Conservation (phyloP, 257 asterid species). For the Nicotiana tomentosiformis region DNA sequence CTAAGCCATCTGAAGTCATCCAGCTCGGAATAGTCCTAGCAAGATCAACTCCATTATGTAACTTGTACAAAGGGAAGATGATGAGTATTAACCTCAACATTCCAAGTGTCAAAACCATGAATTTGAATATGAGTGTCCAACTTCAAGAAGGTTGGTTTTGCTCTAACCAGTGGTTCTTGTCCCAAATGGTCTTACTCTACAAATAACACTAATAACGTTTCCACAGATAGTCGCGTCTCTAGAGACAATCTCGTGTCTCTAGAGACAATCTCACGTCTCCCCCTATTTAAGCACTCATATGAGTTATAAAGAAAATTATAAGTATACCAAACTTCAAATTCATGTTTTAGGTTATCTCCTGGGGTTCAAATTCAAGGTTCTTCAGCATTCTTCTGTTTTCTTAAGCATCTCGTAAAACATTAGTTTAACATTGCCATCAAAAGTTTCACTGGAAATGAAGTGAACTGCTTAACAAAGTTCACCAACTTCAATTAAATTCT, state of each 20-base stretch:
- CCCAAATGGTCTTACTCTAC: background rate
- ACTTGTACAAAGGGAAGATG: too few species aligned
- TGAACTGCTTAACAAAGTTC: background rate
- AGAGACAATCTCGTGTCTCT: background rate
- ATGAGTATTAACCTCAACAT: too few species aligned
- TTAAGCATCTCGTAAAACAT: background rate
- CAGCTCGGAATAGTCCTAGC: too few species aligned
- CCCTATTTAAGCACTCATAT: background rate
- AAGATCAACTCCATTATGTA: too few species aligned
- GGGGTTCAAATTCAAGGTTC: background rate
- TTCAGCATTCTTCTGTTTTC: background rate
- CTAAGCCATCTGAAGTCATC: too few species aligned
- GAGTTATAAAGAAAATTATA: background rate
- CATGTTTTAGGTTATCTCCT: background rate
- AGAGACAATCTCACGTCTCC: background rate
- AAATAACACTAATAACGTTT: background rate
- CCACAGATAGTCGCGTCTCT: background rate
- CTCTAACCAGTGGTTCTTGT: background rate
- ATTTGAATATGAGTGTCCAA: background rate
- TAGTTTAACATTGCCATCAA: background rate
- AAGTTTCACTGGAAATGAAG: background rate
- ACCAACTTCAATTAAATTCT: background rate
- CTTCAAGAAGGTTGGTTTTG: background rate
- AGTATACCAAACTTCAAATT: background rate
- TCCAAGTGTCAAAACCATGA: too few species aligned